phyloP scores from a whole-genome alignment of 2,329 filamentous ascomycete genomes.

The Trichoderma hamatum region DNA sequence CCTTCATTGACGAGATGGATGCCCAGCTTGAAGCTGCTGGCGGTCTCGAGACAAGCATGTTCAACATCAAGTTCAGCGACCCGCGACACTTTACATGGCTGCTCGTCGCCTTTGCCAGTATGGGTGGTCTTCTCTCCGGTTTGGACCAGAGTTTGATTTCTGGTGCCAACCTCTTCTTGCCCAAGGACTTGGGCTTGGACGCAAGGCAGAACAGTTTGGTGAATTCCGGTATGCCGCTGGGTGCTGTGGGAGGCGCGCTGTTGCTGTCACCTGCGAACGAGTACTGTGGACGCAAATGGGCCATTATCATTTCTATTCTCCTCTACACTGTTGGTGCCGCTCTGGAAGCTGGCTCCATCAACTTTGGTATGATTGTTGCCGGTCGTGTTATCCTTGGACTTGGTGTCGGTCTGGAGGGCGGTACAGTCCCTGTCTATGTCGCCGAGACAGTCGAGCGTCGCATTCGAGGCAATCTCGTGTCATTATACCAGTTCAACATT shows the following conservation, averaged over 20 bases:
- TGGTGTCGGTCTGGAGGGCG: constrained; percentile 73
- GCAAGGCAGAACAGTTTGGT: constrained; percentile 64
- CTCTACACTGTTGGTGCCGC: constrained; percentile 72
- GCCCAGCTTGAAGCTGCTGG: constrained; percentile 42
- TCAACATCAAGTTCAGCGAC: constrained; percentile 62
- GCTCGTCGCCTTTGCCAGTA: constrained; percentile 71
- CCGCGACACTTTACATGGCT: constrained; percentile 68
- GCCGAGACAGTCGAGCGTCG: constrained; percentile 70
- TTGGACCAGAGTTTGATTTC: constrained; percentile 74
- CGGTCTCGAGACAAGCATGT: constrained; percentile 45
- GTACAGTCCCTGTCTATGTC: constrained; percentile 75
- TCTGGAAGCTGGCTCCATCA: constrained; percentile 67
- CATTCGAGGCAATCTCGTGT: constrained; percentile 72
- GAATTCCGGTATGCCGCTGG: constrained; percentile 71
- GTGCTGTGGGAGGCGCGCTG: constrained; percentile 70
- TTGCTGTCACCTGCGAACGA: constrained; percentile 70
- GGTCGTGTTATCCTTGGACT: constrained; percentile 69
- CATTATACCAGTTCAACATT: constrained; percentile 76
- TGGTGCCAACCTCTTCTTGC: constrained; percentile 70
- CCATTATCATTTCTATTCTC: constrained; percentile 69
- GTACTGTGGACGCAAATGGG: constrained; percentile 65
- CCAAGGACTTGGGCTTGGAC: constrained; percentile 58
- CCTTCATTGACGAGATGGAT: constrained; percentile 48
- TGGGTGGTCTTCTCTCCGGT: constrained; percentile 73
- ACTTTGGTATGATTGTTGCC: constrained; percentile 72